phyloP scores from a whole-genome alignment of 805 yeast genomes.

The Candida pseudofarinosa region DNA sequence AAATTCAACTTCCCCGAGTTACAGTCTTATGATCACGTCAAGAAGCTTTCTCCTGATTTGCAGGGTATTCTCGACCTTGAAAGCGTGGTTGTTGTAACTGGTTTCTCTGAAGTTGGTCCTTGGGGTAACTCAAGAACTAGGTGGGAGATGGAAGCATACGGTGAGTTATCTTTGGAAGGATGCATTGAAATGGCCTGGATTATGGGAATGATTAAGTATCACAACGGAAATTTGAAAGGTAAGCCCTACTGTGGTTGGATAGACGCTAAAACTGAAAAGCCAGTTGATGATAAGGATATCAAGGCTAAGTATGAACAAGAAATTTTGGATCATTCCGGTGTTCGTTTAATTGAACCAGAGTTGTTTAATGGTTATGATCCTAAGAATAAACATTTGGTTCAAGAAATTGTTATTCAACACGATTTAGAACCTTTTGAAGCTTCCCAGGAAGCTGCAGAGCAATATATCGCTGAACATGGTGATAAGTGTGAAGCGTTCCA shows the following conservation, averaged over 20 bases:
- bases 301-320: conserved; percentile 87
- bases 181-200: conserved; percentile 99
- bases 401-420: conserved; percentile 94
- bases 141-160: conserved; percentile 98
- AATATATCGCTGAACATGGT: conserved; percentile 90
- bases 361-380: conserved; percentile 93
- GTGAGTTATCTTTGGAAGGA: conserved; percentile 95
- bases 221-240: conserved; percentile 85
- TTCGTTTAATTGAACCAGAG: conserved; percentile 94
- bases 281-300: conserved; percentile 92
- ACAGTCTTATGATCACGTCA: conserved; percentile 71
- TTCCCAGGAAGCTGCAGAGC: conserved; percentile 91
- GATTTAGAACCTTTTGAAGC: conserved; percentile 95
- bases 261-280: conserved; percentile 87
- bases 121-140: conserved; percentile 99
- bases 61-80: conserved; percentile 92
- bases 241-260: conserved; percentile 96
- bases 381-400: conserved; percentile 84
- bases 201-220: conserved; percentile 96
- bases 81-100: conserved; percentile 90
- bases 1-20: conserved; percentile 89
- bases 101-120: conserved; percentile 98
- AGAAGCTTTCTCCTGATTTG: conserved; percentile 64
- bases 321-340: conserved; percentile 92
- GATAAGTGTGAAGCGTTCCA: conserved; percentile 90